Conservation (phyloP, 306 rosid genomes). For the Sicyos edulis region DNA sequence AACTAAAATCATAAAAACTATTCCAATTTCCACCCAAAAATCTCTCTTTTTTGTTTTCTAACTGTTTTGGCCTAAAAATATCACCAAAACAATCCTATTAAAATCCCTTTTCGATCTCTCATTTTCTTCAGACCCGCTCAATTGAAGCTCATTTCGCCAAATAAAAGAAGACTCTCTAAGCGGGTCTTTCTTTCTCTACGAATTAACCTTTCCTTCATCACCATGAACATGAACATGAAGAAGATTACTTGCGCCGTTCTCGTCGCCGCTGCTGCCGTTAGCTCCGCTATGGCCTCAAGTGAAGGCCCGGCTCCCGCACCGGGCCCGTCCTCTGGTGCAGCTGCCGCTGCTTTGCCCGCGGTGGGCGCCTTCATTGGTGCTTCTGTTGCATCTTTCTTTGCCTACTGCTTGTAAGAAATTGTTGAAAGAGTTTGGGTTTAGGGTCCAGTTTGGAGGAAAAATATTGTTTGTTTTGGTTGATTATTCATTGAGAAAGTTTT, state of each 20-base stretch:
- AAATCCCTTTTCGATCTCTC: neutral
- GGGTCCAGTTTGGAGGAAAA: neutral
- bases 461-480: neutral
- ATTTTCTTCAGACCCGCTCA: slow-evolving; percentile 13
- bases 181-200: neutral
- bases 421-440: too few relatives aligned
- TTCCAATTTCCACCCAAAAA: neutral
- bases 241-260: slow-evolving; percentile 26
- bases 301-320: slow-evolving; percentile 31
- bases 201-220: neutral
- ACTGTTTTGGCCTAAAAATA: slow-evolving; percentile 12
- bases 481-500: neutral
- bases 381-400: slow-evolving; percentile 33
- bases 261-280: slow-evolving; percentile 36
- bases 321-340: slow-evolving; percentile 26
- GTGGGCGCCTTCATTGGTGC: slow-evolving; percentile 45
- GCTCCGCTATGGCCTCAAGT: slow-evolving; percentile 25
- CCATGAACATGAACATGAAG: slow-evolving; percentile 23
- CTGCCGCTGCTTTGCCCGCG: slow-evolving; percentile 27
- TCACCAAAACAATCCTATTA: neutral
- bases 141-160: neutral
- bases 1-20: too few relatives aligned
- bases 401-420: slow-evolving; percentile 29
- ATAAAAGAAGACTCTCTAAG: neutral
- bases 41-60: neutral